Conservation (phyloP, 148 eudicot species). For the Nepenthes mirabilis region DNA sequence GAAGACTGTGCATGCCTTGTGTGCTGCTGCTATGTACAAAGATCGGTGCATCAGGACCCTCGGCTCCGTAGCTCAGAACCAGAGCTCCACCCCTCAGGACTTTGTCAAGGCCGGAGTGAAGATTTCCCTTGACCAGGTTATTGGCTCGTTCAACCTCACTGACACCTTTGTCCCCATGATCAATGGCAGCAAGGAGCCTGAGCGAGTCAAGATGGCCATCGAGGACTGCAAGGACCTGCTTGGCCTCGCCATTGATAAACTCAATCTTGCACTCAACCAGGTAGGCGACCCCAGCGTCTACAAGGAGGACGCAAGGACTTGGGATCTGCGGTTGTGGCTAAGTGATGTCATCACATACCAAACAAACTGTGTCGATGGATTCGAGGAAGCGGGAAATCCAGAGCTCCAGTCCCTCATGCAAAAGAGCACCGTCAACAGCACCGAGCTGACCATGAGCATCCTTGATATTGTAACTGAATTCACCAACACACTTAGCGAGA, state of each 20-base stretch:
- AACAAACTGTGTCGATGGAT: slow-evolving; percentile 29
- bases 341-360: slow-evolving; percentile 38
- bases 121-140: slow-evolving; percentile 24
- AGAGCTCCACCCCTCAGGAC: slow-evolving; percentile 38
- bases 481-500: slow-evolving; percentile 7
- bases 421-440: slow-evolving; percentile 18
- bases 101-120: slow-evolving; percentile 26
- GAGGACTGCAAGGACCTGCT: slow-evolving; percentile 52
- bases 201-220: slow-evolving; percentile 23
- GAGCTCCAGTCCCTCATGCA: slow-evolving; percentile 24
- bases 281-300: slow-evolving; percentile 16
- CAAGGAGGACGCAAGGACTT: slow-evolving; percentile 10
- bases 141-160: slow-evolving; percentile 14
- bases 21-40: slow-evolving; percentile 28
- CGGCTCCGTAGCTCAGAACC: slow-evolving; percentile 27
- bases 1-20: slow-evolving; percentile 32
- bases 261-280: slow-evolving; percentile 14
- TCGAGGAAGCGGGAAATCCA: slow-evolving; percentile 21
- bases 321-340: slow-evolving; percentile 39
- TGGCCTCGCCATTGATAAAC: slow-evolving; percentile 25
- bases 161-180: slow-evolving; percentile 16
- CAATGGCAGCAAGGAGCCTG: slow-evolving; percentile 11
- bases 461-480: slow-evolving; percentile 30
- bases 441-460: slow-evolving; percentile 34
- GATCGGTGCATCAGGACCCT: slow-evolving; percentile 32